Base-by-base conservation (phyloP, 108 stramenopile species). In the Fragilaria crotonensis region DNA sequence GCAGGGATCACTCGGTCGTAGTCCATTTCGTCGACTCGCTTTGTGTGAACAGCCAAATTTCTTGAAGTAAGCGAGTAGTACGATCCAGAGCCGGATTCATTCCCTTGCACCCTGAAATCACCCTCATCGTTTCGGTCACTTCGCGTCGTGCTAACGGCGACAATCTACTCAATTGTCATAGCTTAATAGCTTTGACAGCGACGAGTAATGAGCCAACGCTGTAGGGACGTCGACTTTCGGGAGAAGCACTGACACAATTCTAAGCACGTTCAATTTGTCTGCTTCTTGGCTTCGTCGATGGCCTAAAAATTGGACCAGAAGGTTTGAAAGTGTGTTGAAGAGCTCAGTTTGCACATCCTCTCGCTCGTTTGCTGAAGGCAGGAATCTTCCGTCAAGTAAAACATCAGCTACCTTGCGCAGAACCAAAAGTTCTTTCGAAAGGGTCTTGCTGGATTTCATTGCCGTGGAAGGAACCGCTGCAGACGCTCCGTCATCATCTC, bases 21-120 rank as follows among this genome's bases (percentile, higher is more conserved):
- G 55, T 94, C 81, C 49, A 82, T 58, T 61, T 94, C 93, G 33
- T 89, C 85, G 5, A 94, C 74, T 33, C 80, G 75, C 22, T 76
- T 85, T 25, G 64, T 59, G 61, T 84, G 67, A 5, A 62, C 48
- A 30, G 85, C 63, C 57, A 68, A 80, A 89, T 56, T 19, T 81
- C 36, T 41, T 41, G 36, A 41, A 41, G 36, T 41, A 14, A 11
- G 14, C 7, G 7, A 11, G 36, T 41, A 41, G 14, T 14, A 41
- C 7, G 36, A 41, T 41, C 36, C 36, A 41, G 14, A 14, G 36
- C 14, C 11, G 36, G 11, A 41, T 41, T 11, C 7, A 11, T 14
- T 11, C 11, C 14, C 11, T 41, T 41, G 36, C 36, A 41, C 14
- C 14, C 14, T 41, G 36, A 41, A 11, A 41, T 14, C 14, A 14